Evolutionary conservation across 768 basidiomycete genomes (phyloP), one percentile per base, ranked within the genome.

Genomic region (Russula sp.): DNA sequence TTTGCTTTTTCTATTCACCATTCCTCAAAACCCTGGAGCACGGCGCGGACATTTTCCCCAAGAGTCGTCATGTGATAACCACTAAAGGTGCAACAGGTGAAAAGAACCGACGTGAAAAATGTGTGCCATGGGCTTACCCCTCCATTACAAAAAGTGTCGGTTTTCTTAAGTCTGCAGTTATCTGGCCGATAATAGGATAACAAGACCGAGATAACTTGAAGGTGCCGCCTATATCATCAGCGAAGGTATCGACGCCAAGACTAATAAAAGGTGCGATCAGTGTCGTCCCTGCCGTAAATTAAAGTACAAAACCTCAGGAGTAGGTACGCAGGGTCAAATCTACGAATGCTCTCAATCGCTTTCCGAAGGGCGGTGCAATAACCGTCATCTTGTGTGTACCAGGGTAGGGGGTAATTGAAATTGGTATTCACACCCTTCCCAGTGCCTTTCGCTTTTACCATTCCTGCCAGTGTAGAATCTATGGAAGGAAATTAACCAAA

Each of bases 81-180:
- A 13, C 75, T 56, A 40, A 28, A 34, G 16, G 16, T 46, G 28
- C 34, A 8, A n/a, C 53, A 14, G 22, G 40, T 58, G 40, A 52
- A 28, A 36, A 20, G 7, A 18, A 4, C 22, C 20, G 48, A 48
- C 20, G 18, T 20, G 36, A 36, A 36, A 11, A 14, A 13, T 32
- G 38, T 28, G n/a, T 20, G n/a, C 9, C 40, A 44, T 36, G 20
- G 46, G 49, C 72, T 48, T 51, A 76, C 75, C 76, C 74, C 61
- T 77, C 75, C 75, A 76, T 72, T 11, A 73, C 68, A 59, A 76
- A 76, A n/a, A 74, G 67, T 11, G 75, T 74, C 5, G 67, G 68
- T 36, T 36, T 40, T 16, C 40, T 44, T 3, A 72, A 18, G 7
- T 52, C 26, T 13, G 67, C 66, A 13, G 75, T 70, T 10, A 67